Conservation (phyloP, 2,329 filamentous ascomycete genomes). For the Diaporthe citrichinensis region DNA sequence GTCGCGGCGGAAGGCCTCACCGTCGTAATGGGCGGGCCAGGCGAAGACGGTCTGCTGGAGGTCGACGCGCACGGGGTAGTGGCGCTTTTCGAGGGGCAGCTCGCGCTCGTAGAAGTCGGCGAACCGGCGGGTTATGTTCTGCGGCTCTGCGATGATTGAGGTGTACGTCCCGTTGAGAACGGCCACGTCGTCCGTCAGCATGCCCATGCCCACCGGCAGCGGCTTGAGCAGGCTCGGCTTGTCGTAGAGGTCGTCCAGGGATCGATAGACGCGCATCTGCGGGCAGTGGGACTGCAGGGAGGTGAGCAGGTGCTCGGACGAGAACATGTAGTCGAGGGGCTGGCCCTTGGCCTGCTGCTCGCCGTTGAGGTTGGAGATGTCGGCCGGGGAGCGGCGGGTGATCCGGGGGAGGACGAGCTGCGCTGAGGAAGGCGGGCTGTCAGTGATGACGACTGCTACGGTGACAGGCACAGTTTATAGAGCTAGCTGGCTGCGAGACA, state of each 20-base stretch:
- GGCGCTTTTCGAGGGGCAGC: conserved; percentile 47
- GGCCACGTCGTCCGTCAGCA: conserved; percentile 42
- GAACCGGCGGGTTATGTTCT: conserved; percentile 45
- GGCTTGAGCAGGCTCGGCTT: conserved; percentile 48
- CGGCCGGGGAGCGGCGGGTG: conserved; percentile 49
- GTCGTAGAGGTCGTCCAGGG: conserved; percentile 53
- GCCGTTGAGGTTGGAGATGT: conserved; percentile 47
- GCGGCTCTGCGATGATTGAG: conserved; percentile 47
- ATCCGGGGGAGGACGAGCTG: conserved; percentile 56
- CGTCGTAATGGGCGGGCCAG: conserved; percentile 51
- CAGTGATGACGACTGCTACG: neutral
- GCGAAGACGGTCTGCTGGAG: conserved; percentile 48
- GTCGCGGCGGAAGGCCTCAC: conserved; percentile 47
- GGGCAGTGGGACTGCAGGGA: conserved; percentile 51
- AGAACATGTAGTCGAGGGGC: conserved; percentile 53
- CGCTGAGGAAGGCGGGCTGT: conserved; percentile 45
- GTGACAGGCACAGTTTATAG: neutral
- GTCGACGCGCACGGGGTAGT: conserved; percentile 52
- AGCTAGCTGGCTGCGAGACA: neutral
- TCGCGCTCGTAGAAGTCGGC: conserved; percentile 46
- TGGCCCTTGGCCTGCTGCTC: conserved; percentile 48
- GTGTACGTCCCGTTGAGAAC: conserved; percentile 41
- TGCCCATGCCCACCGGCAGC: conserved; percentile 45
- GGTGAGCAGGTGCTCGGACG: conserved; percentile 49
- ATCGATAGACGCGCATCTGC: conserved; percentile 53